Conservation (phyloP, 2,329 filamentous ascomycete species). For the Cercospora sojina region DNA sequence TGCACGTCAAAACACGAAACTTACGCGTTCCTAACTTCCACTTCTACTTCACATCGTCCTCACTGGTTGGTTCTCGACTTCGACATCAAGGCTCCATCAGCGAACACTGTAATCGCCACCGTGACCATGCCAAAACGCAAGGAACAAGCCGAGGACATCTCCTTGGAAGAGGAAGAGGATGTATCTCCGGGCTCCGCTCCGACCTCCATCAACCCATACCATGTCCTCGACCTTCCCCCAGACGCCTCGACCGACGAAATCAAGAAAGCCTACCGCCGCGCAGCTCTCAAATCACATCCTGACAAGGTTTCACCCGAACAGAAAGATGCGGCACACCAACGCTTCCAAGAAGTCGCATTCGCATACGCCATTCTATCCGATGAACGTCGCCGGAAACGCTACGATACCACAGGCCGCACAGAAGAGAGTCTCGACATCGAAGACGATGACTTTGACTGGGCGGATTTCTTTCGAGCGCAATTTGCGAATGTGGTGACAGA, state of each 20-base stretch:
- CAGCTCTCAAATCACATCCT: conserved; percentile 77
- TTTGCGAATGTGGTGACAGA: conserved; percentile 73
- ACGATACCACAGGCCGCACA: conserved; percentile 87
- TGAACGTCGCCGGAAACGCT: conserved; percentile 73
- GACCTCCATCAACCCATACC: conserved; percentile 73
- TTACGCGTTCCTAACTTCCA: background rate
- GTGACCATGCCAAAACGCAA: conserved; percentile 23
- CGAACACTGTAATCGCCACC: background rate
- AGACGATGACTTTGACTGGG: conserved; percentile 78
- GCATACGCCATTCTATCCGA: conserved; percentile 93
- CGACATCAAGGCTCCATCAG: background rate
- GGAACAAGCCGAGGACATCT: conserved; percentile 9
- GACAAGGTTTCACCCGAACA: conserved; percentile 58
- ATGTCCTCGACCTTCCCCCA: conserved; percentile 66
- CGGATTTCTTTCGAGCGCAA: conserved; percentile 82
- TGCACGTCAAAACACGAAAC: conserved; percentile 13
- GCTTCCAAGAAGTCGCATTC: conserved; percentile 88
- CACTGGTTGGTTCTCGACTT: background rate
- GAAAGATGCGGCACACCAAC: conserved; percentile 70
- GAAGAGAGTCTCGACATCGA: conserved; percentile 69
- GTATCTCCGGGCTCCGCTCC: conserved; percentile 60
- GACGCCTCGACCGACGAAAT: conserved; percentile 74
- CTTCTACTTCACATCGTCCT: background rate
- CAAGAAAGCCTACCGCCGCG: conserved; percentile 88
- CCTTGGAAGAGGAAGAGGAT: conserved; percentile 45